Conservation (phyloP, 2,329 filamentous ascomycete species). For the Kalaharituber pfeilii region DNA sequence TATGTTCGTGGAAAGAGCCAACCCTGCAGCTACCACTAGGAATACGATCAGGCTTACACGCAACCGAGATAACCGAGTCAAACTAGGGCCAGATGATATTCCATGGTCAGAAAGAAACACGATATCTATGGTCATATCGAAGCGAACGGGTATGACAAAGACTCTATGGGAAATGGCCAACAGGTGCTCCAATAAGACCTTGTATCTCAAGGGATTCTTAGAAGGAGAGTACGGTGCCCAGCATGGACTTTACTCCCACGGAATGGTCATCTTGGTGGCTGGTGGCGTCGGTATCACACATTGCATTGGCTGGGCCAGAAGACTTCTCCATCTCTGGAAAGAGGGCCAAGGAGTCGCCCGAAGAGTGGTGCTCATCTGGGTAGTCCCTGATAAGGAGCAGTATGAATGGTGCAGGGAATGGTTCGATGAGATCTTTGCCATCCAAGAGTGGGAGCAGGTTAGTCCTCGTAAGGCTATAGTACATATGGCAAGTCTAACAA, state of each 20-base stretch:
- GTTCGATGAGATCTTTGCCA: constrained; percentile 39
- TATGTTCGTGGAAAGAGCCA: constrained; percentile 55
- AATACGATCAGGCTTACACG: background rate
- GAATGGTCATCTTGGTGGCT: constrained; percentile 76
- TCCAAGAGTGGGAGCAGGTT: constrained; percentile 1
- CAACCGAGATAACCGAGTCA: background rate
- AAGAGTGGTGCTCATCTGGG: constrained; percentile 72
- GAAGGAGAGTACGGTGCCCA: constrained; percentile 81
- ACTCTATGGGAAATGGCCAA: constrained; percentile 52
- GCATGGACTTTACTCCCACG: constrained; percentile 78
- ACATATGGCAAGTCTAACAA: constrained; percentile 59
- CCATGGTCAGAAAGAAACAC: constrained; percentile 47
- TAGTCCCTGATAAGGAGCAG: constrained; percentile 74
- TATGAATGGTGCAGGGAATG: constrained; percentile 87
- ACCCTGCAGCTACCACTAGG: constrained; percentile 23
- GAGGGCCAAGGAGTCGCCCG: constrained; percentile 61
- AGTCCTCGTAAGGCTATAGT: constrained; percentile 33
- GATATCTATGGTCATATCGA: constrained; percentile 56
- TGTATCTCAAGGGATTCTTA: constrained; percentile 33
- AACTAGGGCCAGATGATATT: background rate
- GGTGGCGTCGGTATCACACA: constrained; percentile 92
- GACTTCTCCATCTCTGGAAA: constrained; percentile 53
- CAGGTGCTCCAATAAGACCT: constrained; percentile 35
- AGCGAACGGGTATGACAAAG: constrained; percentile 54
- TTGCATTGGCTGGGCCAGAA: constrained; percentile 71